These are phyloP conservation scores for Mycena chlorophos DNA, from an alignment of 768 basidiomycete genomes.

Conservation along the genomic window DNA sequence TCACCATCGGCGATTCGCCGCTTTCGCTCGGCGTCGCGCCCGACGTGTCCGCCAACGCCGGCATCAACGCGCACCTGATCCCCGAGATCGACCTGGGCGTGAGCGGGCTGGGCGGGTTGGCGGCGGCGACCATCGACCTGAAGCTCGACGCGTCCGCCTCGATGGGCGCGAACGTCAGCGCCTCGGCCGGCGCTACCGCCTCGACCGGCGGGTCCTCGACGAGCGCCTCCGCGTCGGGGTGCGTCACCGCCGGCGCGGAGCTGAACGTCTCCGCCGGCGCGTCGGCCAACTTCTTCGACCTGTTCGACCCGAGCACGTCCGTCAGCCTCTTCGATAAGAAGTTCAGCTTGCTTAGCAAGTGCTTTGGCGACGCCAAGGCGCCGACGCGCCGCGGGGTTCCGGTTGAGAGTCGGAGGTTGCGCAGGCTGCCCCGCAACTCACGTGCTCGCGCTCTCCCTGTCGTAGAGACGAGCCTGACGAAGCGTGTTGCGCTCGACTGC, in stretches of 20 bases:
- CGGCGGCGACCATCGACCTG: conserved; percentile 20
- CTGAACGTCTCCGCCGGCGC: conserved; percentile 43
- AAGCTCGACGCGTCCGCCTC: conserved; percentile 31
- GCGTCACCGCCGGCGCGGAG: conserved; percentile 36
- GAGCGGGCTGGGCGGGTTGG: conserved; percentile 18
- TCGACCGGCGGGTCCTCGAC: conserved; percentile 4
- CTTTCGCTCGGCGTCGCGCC: conserved; percentile 36
- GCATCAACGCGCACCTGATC: conserved; percentile 37
- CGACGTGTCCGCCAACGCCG: conserved; percentile 28
- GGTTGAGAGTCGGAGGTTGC: no score
- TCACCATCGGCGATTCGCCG: conserved; percentile 30
- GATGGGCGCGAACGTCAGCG: conserved; percentile 23
- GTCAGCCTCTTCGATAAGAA: conserved; percentile 38
- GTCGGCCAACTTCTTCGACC: conserved; percentile 38
- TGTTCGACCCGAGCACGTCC: conserved; percentile 36
- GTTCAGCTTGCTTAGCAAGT: conserved; percentile 38
- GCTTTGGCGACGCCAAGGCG: conserved; percentile 2
- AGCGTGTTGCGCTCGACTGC: neutral
- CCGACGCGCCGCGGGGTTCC: conserved; percentile 6
- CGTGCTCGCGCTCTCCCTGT: neutral
- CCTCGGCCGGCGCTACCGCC: conserved; percentile 7
- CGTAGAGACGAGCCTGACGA: neutral
- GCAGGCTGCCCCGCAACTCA: no score
- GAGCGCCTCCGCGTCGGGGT: conserved; percentile 27
- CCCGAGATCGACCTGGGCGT: conserved; percentile 39